Base-by-base conservation (phyloP, 208 protist genomes). In the Trypanosoma vivax region DNA sequence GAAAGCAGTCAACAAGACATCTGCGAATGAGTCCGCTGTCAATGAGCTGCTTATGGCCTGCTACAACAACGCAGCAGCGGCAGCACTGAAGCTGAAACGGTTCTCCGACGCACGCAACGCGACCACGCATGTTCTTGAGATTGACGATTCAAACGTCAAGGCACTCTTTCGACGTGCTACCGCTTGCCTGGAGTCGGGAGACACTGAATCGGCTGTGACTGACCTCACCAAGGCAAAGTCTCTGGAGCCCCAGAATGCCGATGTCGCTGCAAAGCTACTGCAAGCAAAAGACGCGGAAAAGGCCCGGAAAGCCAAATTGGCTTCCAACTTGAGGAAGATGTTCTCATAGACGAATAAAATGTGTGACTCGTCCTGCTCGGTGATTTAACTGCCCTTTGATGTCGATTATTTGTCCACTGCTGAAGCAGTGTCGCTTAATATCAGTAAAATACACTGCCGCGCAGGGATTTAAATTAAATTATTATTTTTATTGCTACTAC, bases 61-160 rank as follows among this genome's bases (percentile, higher is more conserved):
- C 65, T 58, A 85, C 74, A 92, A 89, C 68, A 95, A 95, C 64
- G 82, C 46, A 11, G 78, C 85, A 14, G 78, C 79, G 59, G 93
- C 83, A 31, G 73, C 75, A 35, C 47, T 91, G 27, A 89, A 88
- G 63, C 67, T 90, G 14, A 48, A 47, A 9, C 18, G 70, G 48
- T 92, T 75, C 74, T 50, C 53, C 1, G 72, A 71, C 1, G 89
- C 85, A 0, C 62, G 73, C 13, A 50, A 46, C 34, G 65, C 83
- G 2, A 82, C 89, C 13, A 57, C 70, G 25, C 46, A 61, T 14
- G 89, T 68, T 48, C 67, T 95, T 43, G 31, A 68, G n/a, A 28
- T 93, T 16, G 85, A 93, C 37, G 28, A 58, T 0, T 72, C 69
- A 27, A 95, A 95, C 69, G 47, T 78, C 37, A 95, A 95, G 72